These are phyloP conservation scores for Nakazawaea peltata DNA, from an alignment of 805 yeast species.

Conservation along the genomic window DNA sequence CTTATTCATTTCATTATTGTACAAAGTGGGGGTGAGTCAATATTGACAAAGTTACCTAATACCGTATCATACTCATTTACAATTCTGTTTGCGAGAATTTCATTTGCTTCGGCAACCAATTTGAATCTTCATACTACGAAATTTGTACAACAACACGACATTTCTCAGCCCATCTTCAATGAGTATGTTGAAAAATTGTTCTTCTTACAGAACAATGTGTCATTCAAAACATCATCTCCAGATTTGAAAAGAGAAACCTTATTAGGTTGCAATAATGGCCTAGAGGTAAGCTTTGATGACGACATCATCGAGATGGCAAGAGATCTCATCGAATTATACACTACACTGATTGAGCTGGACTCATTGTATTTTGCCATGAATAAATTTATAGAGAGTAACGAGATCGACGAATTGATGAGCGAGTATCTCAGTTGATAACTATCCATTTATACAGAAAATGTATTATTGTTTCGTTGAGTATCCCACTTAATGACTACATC, in stretches of 20 bases:
- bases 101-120: conserved; percentile 18
- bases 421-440: conserved; percentile 2
- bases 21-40: conserved; percentile 18
- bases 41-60: conserved; percentile 16
- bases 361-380: conserved; percentile 63
- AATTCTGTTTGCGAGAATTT: conserved; percentile 20
- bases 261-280: conserved; percentile 31
- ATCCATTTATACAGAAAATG: no score
- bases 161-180: conserved; percentile 24
- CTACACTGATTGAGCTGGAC: conserved; percentile 76
- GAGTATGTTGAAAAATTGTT: conserved; percentile 24
- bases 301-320: conserved; percentile 63
- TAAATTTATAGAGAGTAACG: conserved; percentile 20
- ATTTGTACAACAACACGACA: conserved; percentile 16
- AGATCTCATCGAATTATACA: conserved; percentile 57
- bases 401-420: conserved; percentile 13
- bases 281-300: conserved; percentile 54
- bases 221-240: neutral
- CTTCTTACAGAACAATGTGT: conserved; percentile 15
- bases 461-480: no score
- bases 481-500: no score
- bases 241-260: neutral
- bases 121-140: conserved; percentile 18
- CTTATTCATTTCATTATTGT: conserved; percentile 25
- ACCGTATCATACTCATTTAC: conserved; percentile 13